Base-by-base conservation (phyloP, 768 basidiomycete species). In the Pisolithus albus region DNA sequence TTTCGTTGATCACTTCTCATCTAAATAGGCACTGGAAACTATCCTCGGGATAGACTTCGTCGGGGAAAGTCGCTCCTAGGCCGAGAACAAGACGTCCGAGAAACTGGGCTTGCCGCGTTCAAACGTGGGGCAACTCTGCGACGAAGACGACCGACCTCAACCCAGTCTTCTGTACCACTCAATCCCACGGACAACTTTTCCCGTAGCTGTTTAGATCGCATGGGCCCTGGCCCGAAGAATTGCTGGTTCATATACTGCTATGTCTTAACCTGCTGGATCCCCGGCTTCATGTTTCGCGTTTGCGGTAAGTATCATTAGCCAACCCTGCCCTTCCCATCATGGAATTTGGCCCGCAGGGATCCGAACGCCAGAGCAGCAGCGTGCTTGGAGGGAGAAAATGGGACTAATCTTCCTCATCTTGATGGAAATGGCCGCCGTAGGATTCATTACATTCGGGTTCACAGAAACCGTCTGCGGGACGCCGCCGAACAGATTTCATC, bases 361-460 rank as follows among this genome's bases (percentile, higher is more conserved):
- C 57, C 79, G 80, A 50, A 94, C 86, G 26, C 87, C 91, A 0
- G 96, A 99, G 57, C 88, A 87, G 58, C 93, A 96, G 66, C 83
- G 92, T 46, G 96, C 96, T 40, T 99, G 94, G 94, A 79, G 96
- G 56, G 96, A 99, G 72, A 99, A 99, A 74, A 92, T 97, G 70
- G 96, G 95, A 7, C 79, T 99, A 23, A 74, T 99, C 46, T 73
- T 77, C 57, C 76, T 97, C 67, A 91, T 95, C 62, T 65, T 79
- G 15, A 5, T 69, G n/a, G 78, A 93, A 56, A 96, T 98, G 94
- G 88, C 89, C 16, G 81, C 75, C 49, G 96, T 99, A 61, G 96
- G 94, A 63, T 99, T 92, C 81, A 76, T 99, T 64, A 99, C 96
- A 10, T 99, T 99, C 71, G 96, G 96, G 7, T 99, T 99, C 75